phyloP scores from a whole-genome alignment of 345 rosid genomes.

The Salix brachista region DNA sequence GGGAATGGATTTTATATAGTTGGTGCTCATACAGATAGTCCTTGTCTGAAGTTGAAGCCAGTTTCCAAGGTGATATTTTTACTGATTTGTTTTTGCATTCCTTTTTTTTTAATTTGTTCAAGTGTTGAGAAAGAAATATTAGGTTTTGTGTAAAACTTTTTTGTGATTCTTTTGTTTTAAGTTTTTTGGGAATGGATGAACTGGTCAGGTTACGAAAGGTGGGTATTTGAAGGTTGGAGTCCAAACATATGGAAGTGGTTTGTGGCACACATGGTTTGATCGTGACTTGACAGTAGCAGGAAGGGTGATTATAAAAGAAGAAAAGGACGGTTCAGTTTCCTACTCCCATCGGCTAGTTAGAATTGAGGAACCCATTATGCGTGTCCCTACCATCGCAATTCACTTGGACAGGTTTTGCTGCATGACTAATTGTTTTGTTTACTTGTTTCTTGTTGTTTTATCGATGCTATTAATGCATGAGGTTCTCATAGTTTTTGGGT shows the following conservation, averaged over 20 bases:
- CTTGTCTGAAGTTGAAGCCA: constrained; percentile 91
- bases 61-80: constrained; percentile 59
- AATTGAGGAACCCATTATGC: constrained; percentile 82
- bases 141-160: background rate
- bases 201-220: constrained; percentile 62
- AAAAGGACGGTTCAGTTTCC: constrained; percentile 47
- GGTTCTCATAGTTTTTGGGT: constrained; percentile 3
- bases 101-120: background rate
- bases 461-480: background rate
- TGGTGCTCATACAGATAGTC: constrained; percentile 97
- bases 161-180: no score
- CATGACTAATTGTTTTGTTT: background rate
- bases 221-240: constrained; percentile 89
- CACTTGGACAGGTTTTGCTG: constrained; percentile 76
- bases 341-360: constrained; percentile 72
- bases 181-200: constrained; percentile 4
- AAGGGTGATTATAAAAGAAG: constrained; percentile 64
- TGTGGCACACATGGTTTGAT: constrained; percentile 99
- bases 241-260: constrained; percentile 89
- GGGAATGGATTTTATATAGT: constrained; percentile 86
- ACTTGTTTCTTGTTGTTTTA: background rate
- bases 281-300: constrained; percentile 97
- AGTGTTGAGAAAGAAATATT: background rate
- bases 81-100: background rate
- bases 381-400: constrained; percentile 89